Conservation (phyloP, 306 rosid species). For the Cucurbita pepo region DNA sequence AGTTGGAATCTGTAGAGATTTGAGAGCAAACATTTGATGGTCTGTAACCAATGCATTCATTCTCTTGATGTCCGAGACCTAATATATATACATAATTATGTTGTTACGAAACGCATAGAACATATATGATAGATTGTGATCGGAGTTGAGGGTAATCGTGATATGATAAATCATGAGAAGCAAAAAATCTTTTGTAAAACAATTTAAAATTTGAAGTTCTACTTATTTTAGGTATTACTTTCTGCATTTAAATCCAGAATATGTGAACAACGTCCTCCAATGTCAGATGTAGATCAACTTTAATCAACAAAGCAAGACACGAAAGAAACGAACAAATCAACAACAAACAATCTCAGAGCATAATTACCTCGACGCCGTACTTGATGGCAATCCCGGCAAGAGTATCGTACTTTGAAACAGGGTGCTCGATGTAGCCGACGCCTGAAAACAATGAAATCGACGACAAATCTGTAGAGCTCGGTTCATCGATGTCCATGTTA, state of each 20-base stretch:
- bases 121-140: not conserved
- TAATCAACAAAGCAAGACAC: not conserved
- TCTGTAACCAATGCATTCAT: constrained; percentile 79
- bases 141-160: not conserved
- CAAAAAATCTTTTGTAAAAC: not conserved
- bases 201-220: not conserved
- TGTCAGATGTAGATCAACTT: not conserved
- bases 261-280: not conserved
- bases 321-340: not conserved
- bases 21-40: constrained; percentile 85
- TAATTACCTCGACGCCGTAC: constrained; percentile 14
- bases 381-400: constrained; percentile 12
- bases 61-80: constrained; percentile 69
- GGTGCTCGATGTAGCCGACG: constrained; percentile 6
- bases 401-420: constrained; percentile 9
- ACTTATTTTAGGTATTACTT: not conserved
- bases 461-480: not conserved
- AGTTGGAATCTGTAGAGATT: constrained; percentile 60
- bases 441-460: not conserved
- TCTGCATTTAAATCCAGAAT: not conserved
- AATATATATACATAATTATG: not conserved
- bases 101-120: not conserved
- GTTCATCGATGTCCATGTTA: not conserved
- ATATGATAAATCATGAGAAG: not conserved
- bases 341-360: not conserved